phyloP scores from a whole-genome alignment of 2,329 filamentous ascomycete species.

The Hypoxylon sp. region DNA sequence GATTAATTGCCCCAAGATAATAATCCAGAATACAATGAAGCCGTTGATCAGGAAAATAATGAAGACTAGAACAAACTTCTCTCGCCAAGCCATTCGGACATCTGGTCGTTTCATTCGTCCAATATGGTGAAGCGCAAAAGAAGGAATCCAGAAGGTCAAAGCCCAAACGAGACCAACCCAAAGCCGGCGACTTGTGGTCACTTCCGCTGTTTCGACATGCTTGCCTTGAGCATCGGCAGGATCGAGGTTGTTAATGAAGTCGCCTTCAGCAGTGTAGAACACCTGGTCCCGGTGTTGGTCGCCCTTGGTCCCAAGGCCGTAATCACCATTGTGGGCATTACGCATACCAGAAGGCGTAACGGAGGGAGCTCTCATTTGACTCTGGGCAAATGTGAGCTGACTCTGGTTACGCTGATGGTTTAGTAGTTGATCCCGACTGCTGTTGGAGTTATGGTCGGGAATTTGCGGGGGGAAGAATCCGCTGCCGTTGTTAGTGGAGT shows the following conservation, averaged over 20 bases:
- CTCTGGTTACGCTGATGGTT: conserved; percentile 70
- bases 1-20: conserved; percentile 84
- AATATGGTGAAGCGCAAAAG: conserved; percentile 81
- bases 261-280: conserved; percentile 80
- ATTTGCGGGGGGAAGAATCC: conserved; percentile 79
- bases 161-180: conserved; percentile 91
- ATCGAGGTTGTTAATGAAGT: conserved; percentile 79
- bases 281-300: conserved; percentile 81
- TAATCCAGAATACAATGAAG: conserved; percentile 90
- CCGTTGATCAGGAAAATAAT: conserved; percentile 87
- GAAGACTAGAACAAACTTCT: conserved; percentile 88
- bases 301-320: conserved; percentile 88
- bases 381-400: conserved; percentile 62
- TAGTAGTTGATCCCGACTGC: conserved; percentile 80
- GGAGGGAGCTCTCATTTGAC: conserved; percentile 67
- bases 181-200: conserved; percentile 74
- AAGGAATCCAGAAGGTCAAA: conserved; percentile 95
- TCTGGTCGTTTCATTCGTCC: conserved; percentile 98
- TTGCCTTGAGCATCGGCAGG: conserved; percentile 83
- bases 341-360: conserved; percentile 71
- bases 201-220: conserved; percentile 78
- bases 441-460: conserved; percentile 73
- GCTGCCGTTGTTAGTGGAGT: conserved; percentile 72
- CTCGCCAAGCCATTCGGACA: conserved; percentile 96
- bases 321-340: conserved; percentile 79